phyloP scores from a whole-genome alignment of 2,329 filamentous ascomycete species.

The Penicillium sp. region DNA sequence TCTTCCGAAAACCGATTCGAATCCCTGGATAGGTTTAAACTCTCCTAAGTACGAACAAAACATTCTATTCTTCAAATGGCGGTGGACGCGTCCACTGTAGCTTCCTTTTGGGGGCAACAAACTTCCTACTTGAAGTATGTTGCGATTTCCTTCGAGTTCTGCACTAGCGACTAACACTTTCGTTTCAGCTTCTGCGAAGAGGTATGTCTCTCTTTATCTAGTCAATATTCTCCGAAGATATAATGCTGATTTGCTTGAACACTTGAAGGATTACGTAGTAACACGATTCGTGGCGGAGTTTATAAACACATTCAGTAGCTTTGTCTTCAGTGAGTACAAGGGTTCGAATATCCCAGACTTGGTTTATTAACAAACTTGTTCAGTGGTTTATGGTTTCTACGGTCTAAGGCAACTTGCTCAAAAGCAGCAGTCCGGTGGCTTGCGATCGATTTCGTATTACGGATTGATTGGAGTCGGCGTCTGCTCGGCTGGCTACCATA shows the following conservation, averaged over 20 bases:
- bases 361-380: not conserved
- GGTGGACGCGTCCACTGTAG: constrained; percentile 3
- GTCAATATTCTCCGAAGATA: not conserved
- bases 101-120: constrained; percentile 28
- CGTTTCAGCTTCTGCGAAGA: constrained; percentile 30
- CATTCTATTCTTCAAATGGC: not conserved
- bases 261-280: constrained; percentile 38
- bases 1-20: not conserved
- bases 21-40: not conserved
- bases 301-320: constrained; percentile 47
- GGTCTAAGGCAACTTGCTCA: constrained; percentile 31
- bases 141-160: not conserved
- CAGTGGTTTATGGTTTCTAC: constrained; percentile 42
- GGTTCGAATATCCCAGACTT: not conserved
- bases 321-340: constrained; percentile 32
- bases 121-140: constrained; percentile 33
- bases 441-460: constrained; percentile 37
- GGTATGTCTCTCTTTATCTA: constrained; percentile 14
- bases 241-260: not conserved
- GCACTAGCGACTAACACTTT: not conserved
- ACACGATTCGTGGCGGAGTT: constrained; percentile 48
- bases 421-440: constrained; percentile 17
- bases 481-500: constrained; percentile 31
- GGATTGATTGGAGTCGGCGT: constrained; percentile 38
- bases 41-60: not conserved